phyloP scores from a whole-genome alignment of 2,329 filamentous ascomycete species.

The Phyllosticta citrichinensis region DNA sequence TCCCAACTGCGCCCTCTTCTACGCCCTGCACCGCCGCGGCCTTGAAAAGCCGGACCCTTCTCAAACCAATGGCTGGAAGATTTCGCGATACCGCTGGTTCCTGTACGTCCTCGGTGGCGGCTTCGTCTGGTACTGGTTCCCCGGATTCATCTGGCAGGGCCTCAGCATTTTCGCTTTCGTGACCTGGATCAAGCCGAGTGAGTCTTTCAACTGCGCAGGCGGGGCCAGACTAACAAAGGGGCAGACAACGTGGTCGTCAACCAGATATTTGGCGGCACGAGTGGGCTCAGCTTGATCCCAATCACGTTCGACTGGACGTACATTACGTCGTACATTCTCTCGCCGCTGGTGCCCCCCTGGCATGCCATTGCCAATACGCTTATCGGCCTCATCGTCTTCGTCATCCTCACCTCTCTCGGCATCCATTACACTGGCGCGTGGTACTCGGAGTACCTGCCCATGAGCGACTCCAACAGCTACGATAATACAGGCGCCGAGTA shows the following conservation, averaged over 20 bases:
- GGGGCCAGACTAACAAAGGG: too few relatives aligned
- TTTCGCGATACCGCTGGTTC: conserved; percentile 19
- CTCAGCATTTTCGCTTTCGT: conserved; percentile 18
- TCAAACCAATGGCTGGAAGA: conserved; percentile 16
- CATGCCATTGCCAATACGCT: conserved; percentile 52
- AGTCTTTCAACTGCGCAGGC: neutral
- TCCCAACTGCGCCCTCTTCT: conserved; percentile 16
- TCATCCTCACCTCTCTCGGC: conserved; percentile 15
- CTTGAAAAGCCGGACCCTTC: conserved; percentile 5
- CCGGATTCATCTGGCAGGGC: conserved; percentile 14
- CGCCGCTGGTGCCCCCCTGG: conserved; percentile 16
- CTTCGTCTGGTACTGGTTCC: conserved; percentile 21
- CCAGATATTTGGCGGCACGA: conserved; percentile 17
- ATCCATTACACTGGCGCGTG: conserved; percentile 49
- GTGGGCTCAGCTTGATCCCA: conserved; percentile 8
- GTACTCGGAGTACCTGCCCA: conserved; percentile 44
- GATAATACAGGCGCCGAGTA: conserved; percentile 59
- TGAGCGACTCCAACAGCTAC: conserved; percentile 32
- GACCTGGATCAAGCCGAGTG: conserved; percentile 16
- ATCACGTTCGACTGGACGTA: conserved; percentile 24
- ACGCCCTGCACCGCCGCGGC: conserved; percentile 16
- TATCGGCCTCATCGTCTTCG: conserved; percentile 30
- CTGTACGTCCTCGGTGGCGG: conserved; percentile 14
- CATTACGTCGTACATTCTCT: conserved; percentile 16
- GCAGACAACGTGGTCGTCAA: conserved; percentile 18